These are phyloP conservation scores for Musa schizocarpa DNA, from an alignment of 176 grass and related monocot species.

Conservation along the genomic window DNA sequence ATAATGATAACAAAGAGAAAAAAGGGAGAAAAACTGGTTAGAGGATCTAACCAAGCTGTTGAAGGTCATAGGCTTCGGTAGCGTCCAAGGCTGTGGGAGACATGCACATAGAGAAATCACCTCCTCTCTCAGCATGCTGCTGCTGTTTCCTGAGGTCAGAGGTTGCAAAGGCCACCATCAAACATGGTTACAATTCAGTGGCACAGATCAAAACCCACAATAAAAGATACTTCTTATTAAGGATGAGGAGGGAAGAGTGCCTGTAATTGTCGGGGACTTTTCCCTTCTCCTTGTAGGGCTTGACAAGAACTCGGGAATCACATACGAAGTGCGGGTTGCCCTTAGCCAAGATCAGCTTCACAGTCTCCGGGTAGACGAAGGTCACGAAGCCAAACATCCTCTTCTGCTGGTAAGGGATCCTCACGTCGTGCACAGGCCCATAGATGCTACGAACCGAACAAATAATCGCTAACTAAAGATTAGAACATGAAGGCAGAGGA, in stretches of 20 bases:
- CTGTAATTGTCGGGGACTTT: conserved; percentile 93
- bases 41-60: conserved; percentile 49
- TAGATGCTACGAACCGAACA: conserved; percentile 51
- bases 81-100: not conserved
- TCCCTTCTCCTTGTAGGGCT: conserved; percentile 97
- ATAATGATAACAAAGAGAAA: not conserved
- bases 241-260: conserved; percentile 4
- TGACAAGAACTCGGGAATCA: conserved; percentile 78
- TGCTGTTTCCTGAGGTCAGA: conserved; percentile 56
- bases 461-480: not conserved
- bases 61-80: conserved; percentile 66
- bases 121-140: conserved; percentile 8
- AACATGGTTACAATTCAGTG: not conserved
- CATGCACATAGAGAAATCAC: not conserved
- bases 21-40: not conserved
- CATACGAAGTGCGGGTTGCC: conserved; percentile 94
- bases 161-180: not conserved
- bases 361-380: conserved; percentile 83
- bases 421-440: conserved; percentile 89
- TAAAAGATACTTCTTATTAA: too few species aligned
- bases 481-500: not conserved
- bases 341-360: conserved; percentile 85
- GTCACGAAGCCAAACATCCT: conserved; percentile 98
- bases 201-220: not conserved
- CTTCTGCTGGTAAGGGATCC: conserved; percentile 99